Evolutionary conservation across 306 rosid genomes (phyloP), one percentile per base, ranked within the genome.

Genomic region (Malus asiatica): DNA sequence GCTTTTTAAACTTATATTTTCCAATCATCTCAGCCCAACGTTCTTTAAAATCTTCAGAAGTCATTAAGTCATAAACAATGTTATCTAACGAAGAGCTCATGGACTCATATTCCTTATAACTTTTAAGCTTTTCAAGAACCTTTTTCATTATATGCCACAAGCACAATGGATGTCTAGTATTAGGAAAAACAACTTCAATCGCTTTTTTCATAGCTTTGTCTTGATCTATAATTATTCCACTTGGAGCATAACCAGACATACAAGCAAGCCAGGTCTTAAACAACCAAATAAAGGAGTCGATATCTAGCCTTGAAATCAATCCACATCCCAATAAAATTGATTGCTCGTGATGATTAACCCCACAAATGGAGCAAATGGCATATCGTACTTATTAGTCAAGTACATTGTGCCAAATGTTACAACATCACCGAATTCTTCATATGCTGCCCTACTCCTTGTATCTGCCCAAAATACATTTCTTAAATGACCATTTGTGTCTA

Each of bases 141-240:
- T 60, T 60, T 4, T 25, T 25, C 19, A 60, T 60, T 23, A 25
- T 60, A 60, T 60, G 7, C 65, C 33, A 60, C 8, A 60, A 25
- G 18, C 65, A 60, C 1, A 11, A 23, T 2, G 7, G 0, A 59
- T 59, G 64, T 59, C 32, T 1, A 10, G 33, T 59, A 35, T 68
- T 27, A 42, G 68, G 79, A 16, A 80, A 76, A 4, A 80, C 73
- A 27, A 55, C 10, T 30, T 15, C 45, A 4, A 61, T 55, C 22
- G 68, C 64, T 16, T 25, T 67, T 60, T 81, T 42, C 71, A 72
- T 77, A 9, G 22, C 66, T 30, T 22, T 66, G 11, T 77, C 72
- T 77, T 81, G 33, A 30, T 67, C 6, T 0, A 2, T 81, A 22
- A 77, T 77, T 46, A 81, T 77, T 22, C 68, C 62, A 11, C 35